Conservation (phyloP, 2,329 filamentous ascomycete species). For the Chrysosporium keratinophilum region DNA sequence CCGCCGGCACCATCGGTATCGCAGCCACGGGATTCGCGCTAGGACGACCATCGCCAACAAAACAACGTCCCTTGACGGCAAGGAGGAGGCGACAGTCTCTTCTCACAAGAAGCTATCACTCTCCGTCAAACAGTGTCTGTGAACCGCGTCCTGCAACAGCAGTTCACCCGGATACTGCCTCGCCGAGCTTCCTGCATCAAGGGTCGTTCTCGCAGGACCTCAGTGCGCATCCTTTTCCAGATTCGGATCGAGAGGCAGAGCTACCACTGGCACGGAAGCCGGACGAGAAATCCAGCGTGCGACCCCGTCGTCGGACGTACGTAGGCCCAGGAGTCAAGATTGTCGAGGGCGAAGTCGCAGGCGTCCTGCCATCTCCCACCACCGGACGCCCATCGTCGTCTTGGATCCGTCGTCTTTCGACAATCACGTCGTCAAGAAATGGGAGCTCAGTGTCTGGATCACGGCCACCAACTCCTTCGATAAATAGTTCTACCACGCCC, state of each 20-base stretch:
- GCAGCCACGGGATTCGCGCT: slow-evolving; percentile 50
- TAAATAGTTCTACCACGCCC: slow-evolving; percentile 46
- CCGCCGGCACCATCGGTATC: slow-evolving; percentile 52
- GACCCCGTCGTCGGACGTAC: slow-evolving; percentile 27
- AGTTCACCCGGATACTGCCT: background rate
- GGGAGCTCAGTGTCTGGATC: slow-evolving; percentile 41
- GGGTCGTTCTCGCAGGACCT: background rate
- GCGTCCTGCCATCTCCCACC: slow-evolving; percentile 20
- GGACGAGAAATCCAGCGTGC: slow-evolving; percentile 6
- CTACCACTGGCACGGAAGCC: background rate
- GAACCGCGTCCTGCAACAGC: slow-evolving; percentile 8
- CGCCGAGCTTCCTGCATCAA: background rate
- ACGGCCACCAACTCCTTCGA: slow-evolving; percentile 43
- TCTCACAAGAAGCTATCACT: slow-evolving; percentile 1
- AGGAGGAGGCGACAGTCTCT: slow-evolving; percentile 9
- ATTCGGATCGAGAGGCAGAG: background rate
- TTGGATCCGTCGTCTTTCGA: slow-evolving; percentile 49
- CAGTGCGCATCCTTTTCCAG: background rate
- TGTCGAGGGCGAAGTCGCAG: slow-evolving; percentile 22
- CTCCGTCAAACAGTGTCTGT: background rate
- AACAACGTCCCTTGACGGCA: slow-evolving; percentile 9
- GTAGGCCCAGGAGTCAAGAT: slow-evolving; percentile 24
- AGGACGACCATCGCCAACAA: slow-evolving; percentile 39
- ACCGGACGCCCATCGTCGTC: slow-evolving; percentile 37
- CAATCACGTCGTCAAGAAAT: slow-evolving; percentile 38